A percentile compares a stretch with the other conserved stretches of the same genome.
phyloP scores from a whole-genome alignment of 805 yeast genomes.

The Ogataea degrootiae region DNA sequence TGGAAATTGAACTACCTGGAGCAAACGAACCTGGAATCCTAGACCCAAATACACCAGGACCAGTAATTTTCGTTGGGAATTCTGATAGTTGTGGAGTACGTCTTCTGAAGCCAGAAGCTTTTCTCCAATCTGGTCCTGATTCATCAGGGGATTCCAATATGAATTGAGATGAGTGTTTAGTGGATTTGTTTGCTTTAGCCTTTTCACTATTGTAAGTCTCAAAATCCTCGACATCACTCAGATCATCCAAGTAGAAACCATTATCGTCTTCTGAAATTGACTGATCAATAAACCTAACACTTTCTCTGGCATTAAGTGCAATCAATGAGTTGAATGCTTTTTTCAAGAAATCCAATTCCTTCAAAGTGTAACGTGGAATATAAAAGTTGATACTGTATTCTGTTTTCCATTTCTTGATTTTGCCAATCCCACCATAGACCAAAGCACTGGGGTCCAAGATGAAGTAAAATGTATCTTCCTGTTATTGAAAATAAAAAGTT shows the following conservation, averaged over 20 bases:
- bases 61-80: constrained; percentile 17
- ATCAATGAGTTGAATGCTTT: constrained; percentile 47
- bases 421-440: constrained; percentile 59
- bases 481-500: not conserved
- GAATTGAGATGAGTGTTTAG: constrained; percentile 21
- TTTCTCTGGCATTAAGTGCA: constrained; percentile 62
- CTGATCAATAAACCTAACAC: constrained; percentile 55
- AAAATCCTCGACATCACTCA: constrained; percentile 15
- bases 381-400: constrained; percentile 36
- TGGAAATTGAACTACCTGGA: not conserved
- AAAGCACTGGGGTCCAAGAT: constrained; percentile 66
- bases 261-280: constrained; percentile 15
- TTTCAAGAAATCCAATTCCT: constrained; percentile 54
- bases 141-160: constrained; percentile 38
- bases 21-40: not conserved
- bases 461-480: constrained; percentile 27
- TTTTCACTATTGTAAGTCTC: constrained; percentile 19
- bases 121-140: constrained; percentile 46
- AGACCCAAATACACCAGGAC: constrained; percentile 12
- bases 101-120: constrained; percentile 40
- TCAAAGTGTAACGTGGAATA: constrained; percentile 54
- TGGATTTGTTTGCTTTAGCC: not conserved
- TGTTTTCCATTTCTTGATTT: constrained; percentile 58
- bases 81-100: constrained; percentile 40
- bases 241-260: constrained; percentile 2